Percentiles rank a stretch among this genome's conserved stretches.
phyloP scores from a whole-genome alignment of 192 early-diverging fungal species.

The Phycomyces blakesleeanus region DNA sequence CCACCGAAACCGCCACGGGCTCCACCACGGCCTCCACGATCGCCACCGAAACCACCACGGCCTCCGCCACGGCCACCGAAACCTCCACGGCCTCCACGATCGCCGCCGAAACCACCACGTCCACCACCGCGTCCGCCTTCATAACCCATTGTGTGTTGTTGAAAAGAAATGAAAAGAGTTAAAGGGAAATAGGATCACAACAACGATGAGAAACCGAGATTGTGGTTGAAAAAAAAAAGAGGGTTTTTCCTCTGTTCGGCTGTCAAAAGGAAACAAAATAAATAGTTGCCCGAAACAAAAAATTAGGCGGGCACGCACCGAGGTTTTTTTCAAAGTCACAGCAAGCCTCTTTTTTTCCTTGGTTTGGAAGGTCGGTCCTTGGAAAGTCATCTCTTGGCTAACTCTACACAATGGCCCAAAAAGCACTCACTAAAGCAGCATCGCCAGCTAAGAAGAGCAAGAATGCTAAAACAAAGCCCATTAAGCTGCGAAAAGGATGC shows the following conservation, averaged over 20 bases:
- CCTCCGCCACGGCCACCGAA: constrained; percentile 28
- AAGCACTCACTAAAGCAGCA: constrained; percentile 5
- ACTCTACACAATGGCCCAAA: background rate
- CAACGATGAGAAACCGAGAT: background rate
- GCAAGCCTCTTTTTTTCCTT: constrained; percentile 1
- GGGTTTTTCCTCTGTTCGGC: background rate
- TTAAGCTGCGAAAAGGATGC: constrained; percentile 26
- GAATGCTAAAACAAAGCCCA: constrained; percentile 15
- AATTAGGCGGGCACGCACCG: no score
- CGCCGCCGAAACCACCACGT: constrained; percentile 16
- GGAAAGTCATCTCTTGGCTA: background rate
- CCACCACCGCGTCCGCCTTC: constrained; percentile 1
- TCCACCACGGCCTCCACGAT: constrained; percentile 50
- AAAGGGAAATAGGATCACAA: background rate
- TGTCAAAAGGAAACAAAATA: no score
- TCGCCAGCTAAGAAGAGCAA: constrained; percentile 5
- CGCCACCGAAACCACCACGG: constrained; percentile 49
- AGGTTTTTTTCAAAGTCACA: background rate
- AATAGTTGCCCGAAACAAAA: no score
- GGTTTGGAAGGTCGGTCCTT: background rate
- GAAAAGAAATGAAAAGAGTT: background rate
- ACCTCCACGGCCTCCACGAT: constrained; percentile 20
- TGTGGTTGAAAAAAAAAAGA: constrained; percentile 3
- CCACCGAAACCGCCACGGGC: background rate
- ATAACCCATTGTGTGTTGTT: constrained; percentile 3